Evolutionary conservation across 2,329 filamentous ascomycete genomes (phyloP), one percentile per base, ranked within the genome.

Genomic region (Knoxdaviesia proteae): DNA sequence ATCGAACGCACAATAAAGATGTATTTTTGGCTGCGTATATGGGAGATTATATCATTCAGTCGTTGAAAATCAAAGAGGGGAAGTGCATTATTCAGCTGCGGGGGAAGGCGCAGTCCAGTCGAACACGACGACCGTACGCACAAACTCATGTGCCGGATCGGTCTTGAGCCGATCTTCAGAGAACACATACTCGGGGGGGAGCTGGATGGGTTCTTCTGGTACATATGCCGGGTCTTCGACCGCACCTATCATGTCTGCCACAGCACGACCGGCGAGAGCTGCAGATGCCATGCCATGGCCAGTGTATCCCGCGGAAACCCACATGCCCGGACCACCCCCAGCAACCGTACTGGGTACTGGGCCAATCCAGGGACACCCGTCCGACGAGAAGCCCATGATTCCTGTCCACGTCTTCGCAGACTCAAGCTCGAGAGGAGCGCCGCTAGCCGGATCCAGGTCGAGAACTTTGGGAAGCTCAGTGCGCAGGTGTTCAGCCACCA

Each of bases 251-350:
- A 79, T 68, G 39, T 69, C 59, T 7, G 72, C 77, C 8, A 73
- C 69, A 1, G 73, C 73, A 45, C 74, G 70, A 2, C 69, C 81
- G 49, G 71, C 75, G 36, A 83, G 59, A 47, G 76, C 75, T 10
- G 78, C 74, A 50, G 77, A 75, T 20, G 80, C 79, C 80, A 86
- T 84, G 0, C 82, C 82, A 55, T 87, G 81, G 0, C 76, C 78
- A 5, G 77, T 79, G 51, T 79, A 84, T 3, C 76, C 80, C 3
- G 67, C 77, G 47, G 68, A 69, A 8, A 84, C 48, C 61, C 66
- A 84, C 43, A 83, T 49, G 0, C 76, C 75, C 54, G 7, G 42
- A 4, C 38, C 56, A 11, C 57, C 61, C n/a, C 67, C 72, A 5
- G 68, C 58, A 30, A 68, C 49, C 5, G 54, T 51, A 34, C 58